Evolutionary conservation across 2,329 filamentous ascomycete genomes (phyloP).

Genomic region (Fusarium sp.): DNA sequence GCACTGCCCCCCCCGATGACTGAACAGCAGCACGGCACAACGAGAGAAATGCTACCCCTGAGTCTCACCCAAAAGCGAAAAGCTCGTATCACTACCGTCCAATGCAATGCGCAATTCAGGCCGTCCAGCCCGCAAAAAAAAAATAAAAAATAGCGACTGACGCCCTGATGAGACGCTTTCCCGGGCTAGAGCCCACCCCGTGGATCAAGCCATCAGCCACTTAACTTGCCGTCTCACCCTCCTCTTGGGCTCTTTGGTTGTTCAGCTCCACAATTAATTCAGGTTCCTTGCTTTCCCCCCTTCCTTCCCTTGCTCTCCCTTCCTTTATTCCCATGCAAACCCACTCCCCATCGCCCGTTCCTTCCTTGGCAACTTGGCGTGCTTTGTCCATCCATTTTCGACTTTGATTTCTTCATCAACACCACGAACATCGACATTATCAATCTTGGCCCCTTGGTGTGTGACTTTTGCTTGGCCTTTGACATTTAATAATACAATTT

Average conservation of each 20-base stretch:
- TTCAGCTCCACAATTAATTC: constrained; percentile 29
- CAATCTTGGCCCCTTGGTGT: constrained; percentile 3
- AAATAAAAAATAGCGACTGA: constrained; percentile 29
- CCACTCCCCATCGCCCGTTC: constrained; percentile 32
- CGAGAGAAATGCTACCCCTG: constrained; percentile 15
- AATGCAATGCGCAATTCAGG: constrained; percentile 27
- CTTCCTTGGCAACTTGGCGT: constrained; percentile 43
- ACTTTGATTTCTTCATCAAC: constrained; percentile 41
- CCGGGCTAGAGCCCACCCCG: constrained; percentile 17
- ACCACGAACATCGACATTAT: constrained; percentile 30
- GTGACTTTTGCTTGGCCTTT: background rate
- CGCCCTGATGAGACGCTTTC: constrained; percentile 26
- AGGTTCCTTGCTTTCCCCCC: constrained; percentile 11
- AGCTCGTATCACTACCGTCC: constrained; percentile 1
- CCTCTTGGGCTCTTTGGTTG: constrained; percentile 9
- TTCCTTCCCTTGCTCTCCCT: constrained; percentile 23
- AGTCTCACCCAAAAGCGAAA: constrained; percentile 1
- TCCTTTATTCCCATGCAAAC: constrained; percentile 32
- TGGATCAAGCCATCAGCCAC: constrained; percentile 21
- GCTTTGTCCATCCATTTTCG: constrained; percentile 20
- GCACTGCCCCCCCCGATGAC: background rate
- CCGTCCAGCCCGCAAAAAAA: constrained; percentile 22
- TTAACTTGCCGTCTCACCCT: constrained; percentile 35
- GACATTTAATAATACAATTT: constrained; percentile 8
- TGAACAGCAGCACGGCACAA: background rate